Base-by-base conservation (phyloP, 371 early-diverging fungal species). In the Mucor saturninus region DNA sequence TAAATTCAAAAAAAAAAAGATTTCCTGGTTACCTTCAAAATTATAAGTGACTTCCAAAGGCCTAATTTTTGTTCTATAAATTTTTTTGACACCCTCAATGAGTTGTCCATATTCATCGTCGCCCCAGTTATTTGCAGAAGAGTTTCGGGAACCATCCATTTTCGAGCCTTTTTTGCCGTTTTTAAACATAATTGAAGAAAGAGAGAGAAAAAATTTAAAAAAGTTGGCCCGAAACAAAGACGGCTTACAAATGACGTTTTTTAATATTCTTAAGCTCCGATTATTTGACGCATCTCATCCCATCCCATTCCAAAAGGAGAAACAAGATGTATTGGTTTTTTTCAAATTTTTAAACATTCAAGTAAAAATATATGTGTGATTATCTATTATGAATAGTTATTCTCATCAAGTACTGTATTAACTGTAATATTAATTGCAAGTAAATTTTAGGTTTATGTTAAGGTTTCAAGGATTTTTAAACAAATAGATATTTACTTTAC, bases 31-130 rank as follows among this genome's bases (percentile, higher is more conserved):
- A 79, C 81, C 81, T 77, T 92, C 92, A 71, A 93, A 93, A 67
- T 88, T 86, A 70, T 92, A 92, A 14, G 86, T 81, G 51, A 83
- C 83, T 71, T 93, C 93, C 26, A 93, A 59, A 14, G 91, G 90
- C 59, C 77, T 81, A 59, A 93, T 91, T 75, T 93, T 93, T 49
- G 77, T 71, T 35, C 77, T 82, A 67, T 92, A 92, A 45, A 91
- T 79, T 49, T 80, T 78, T 43, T 89, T 87, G 45, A 93, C 78
- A 21, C 83, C 88, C 28, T 79, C 79, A 29, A 91, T 83, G n/a
- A 91, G 80, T 61, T 80, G 76, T 53, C 67, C 59, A 67, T 89
- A 92, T 39, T 89, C 81, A 59, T 72, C 74, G 58, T 81, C 84
- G 11, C 51, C 62, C 50, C 50, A 50, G 10, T 50, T 50, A 50